Evolutionary conservation across 495 filamentous ascomycete species (phyloP), one percentile per base, ranked within the genome.

Genomic region (Penicillium alfredii): DNA sequence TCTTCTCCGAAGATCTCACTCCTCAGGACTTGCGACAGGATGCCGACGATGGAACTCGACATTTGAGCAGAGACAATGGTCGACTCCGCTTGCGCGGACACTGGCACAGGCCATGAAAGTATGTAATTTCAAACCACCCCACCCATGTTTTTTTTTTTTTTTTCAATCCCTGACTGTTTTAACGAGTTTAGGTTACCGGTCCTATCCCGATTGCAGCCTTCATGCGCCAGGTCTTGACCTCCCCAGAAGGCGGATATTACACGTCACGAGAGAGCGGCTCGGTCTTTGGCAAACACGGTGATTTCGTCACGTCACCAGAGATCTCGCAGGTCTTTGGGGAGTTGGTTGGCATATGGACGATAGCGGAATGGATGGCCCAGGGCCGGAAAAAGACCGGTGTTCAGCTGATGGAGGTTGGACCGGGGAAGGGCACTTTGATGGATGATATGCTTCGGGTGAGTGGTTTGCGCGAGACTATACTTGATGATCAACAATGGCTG

Each of bases 261-360:
- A 95, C 87, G 4, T 75, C 82, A 2, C 74, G 74, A 38, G 56
- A 72, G 32, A 52, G 47, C 21, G 78, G 68, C 15, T 71, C 94
- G 51, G 88, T 89, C 29, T 97, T 98, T 48, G 93, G 92, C 1
- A 70, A 74, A 35, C 82, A 83, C 51, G 92, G 92, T 16, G 92
- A 98, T 58, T 98, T 98, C 41, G 84, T 96, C 28, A 98, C 92
- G 0, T 94, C 88, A 4, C 92, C 92, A 1, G 92, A 98, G 61
- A 96, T 98, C 49, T 94, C 88, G 2, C 92, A 98, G 56, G 76
- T 96, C 10, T 97, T 97, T 65, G 92, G 92, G 14, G 92, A 98
- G 59, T 72, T 98, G 11, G 65, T 95, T 30, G 92, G 88, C 1
- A 75, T 98, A 50, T 98, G 92, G 92, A 78, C 93, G 29, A 78